Evolutionary conservation across 306 rosid species (phyloP).

Genomic region (Glycyrrhiza uralensis): DNA sequence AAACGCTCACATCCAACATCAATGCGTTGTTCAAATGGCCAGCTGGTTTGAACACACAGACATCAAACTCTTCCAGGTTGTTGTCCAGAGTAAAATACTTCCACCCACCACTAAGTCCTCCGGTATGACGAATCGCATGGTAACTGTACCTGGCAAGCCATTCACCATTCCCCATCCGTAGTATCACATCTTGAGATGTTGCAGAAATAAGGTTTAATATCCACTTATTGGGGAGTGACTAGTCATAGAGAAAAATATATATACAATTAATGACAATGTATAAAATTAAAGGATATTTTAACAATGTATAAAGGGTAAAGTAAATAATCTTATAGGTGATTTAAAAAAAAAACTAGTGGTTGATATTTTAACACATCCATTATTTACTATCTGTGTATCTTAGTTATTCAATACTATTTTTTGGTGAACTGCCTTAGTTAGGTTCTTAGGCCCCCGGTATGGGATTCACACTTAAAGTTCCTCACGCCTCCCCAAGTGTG

Average conservation of each 20-base stretch:
- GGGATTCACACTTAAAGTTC: too few relatives aligned
- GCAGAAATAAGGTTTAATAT: constrained; percentile 14
- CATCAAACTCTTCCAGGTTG: constrained; percentile 65
- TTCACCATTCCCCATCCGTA: constrained; percentile 36
- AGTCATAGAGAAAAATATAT: background rate
- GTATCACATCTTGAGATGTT: constrained; percentile 45
- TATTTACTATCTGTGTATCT: too few relatives aligned
- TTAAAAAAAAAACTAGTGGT: too few relatives aligned
- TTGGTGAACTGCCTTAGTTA: too few relatives aligned
- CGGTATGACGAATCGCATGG: constrained; percentile 22
- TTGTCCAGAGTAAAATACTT: constrained; percentile 53
- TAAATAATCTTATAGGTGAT: too few relatives aligned
- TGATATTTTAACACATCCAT: too few relatives aligned
- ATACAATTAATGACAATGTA: background rate
- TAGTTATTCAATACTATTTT: too few relatives aligned
- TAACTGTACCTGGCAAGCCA: constrained; percentile 47
- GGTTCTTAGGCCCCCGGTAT: too few relatives aligned
- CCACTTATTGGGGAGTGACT: constrained; percentile 55
- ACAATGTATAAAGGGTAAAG: too few relatives aligned
- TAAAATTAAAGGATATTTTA: too few relatives aligned
- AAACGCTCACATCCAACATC: constrained; percentile 52
- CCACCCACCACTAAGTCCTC: constrained; percentile 72
- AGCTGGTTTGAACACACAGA: constrained; percentile 53
- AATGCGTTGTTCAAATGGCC: background rate
- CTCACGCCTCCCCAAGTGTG: too few relatives aligned